Evolutionary conservation across 129 eudicot genomes (phyloP), one percentile per base, ranked within the genome.

Genomic region (Flaveria robusta): DNA sequence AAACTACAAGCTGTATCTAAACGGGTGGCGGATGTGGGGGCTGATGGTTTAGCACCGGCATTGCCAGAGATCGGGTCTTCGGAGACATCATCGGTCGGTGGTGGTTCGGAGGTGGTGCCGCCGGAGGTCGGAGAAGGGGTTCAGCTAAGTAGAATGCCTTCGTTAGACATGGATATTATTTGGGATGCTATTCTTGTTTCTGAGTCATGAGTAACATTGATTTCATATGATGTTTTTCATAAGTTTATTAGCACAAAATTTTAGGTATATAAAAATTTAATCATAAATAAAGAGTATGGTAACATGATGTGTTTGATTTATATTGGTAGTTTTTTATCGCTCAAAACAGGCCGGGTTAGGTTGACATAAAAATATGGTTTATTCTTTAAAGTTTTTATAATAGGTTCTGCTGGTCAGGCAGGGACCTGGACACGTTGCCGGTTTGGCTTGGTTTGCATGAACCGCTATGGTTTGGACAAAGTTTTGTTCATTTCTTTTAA

Each of bases 111-210:
- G 46, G 80, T 73, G 75, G 42, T 77, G 62, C 16, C 46, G 37
- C 31, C 81, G 34, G 86, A 84, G 45, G 80, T 71, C 51, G 71
- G 63, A 69, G 92, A 90, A 65, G 88, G 72, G 60, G 84, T 93
- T 47, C 95, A 93, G 71, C 84, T 93, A 29, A 90, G 95, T 82
- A 90, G 88, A 85, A 81, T 93, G 87, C 98, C 98, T 34, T 93
- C 96, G 19, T 81, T 93, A 88, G 96, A 90, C 66, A 90, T 93
- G 96, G 98, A 93, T 42, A 77, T 81, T 72, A 93, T 93, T 5
- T 93, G 98, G 98, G 98, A 93, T 86, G 95, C 96, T 45, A 80
- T 90, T 74, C 86, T 88, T 31, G 90, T 88, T 54, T 76, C 95
- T 78, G 88, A 87, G 79, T 74, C 83, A 67, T 87, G 73, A 82